Evolutionary conservation across 2,329 filamentous ascomycete genomes (phyloP), one percentile per base, ranked within the genome.

Genomic region (Xenoacremonium recifei): DNA sequence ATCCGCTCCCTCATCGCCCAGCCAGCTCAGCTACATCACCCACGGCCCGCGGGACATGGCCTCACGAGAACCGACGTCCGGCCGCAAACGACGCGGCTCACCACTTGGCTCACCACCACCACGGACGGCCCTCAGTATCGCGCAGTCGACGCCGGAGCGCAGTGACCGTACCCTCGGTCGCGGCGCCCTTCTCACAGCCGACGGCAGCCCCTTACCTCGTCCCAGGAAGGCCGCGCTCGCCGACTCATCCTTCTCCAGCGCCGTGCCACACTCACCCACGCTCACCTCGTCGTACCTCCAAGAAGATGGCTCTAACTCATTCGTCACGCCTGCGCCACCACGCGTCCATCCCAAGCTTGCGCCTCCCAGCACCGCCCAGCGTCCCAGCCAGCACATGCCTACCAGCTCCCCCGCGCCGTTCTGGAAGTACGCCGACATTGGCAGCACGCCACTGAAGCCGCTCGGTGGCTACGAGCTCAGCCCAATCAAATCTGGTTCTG

Each of bases 371-470:
- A 92, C 88, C 5, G 82, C 86, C 5, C 86, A 91, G 60, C 76
- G 87, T 41, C 89, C 89, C 9, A 91, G 86, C 59, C 86, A 90
- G 58, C 88, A 89, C 62, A 89, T 92, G 79, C 87, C 88, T 23
- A 90, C 89, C 34, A 89, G 85, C 54, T 90, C 86, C 21, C 89
- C 89, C 0, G 89, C 89, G 1, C 87, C 88, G 0, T 93, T 95
- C 64, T 95, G 89, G 89, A 90, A 88, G 63, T 93, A 87, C 64
- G 83, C 86, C 30, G 86, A 90, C 51, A 78, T 89, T 45, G 79
- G 80, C 19, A 88, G 82, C 63, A 91, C 87, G 2, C 87, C 87
- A 2, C 70, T 87, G 39, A 72, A 72, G 53, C 66, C 71, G 1
- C 63, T 68, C 4, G 55, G 51, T 12, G 37, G 49, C 6, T 80